Evolutionary conservation across 1,284 basidiomycete genomes (phyloP).

Genomic region (Papiliotrema fonsecae): DNA sequence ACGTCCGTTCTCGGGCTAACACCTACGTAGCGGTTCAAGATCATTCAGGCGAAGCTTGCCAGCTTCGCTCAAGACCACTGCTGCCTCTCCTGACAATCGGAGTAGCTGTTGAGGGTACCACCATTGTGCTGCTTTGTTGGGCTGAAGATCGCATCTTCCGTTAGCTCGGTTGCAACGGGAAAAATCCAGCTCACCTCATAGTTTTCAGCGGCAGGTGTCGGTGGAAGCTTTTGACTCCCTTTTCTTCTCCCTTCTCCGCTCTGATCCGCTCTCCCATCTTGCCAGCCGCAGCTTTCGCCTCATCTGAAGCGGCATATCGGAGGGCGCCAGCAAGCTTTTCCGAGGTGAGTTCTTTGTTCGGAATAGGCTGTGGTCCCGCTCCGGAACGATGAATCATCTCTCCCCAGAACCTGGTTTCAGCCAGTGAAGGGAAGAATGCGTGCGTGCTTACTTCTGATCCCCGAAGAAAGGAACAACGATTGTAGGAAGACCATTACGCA

Average conservation of each 20-base stretch:
- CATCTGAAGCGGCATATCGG: conserved; percentile 51
- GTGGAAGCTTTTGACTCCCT: conserved; percentile 58
- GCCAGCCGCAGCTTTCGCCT: conserved; percentile 53
- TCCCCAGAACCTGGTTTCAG: conserved; percentile 48
- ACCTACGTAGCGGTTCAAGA: conserved; percentile 54
- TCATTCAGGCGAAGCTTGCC: conserved; percentile 50
- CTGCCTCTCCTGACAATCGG: conserved; percentile 56
- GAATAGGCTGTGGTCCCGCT: conserved; percentile 60
- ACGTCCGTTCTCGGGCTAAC: not conserved
- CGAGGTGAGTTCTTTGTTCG: conserved; percentile 54
- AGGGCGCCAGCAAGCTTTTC: conserved; percentile 58
- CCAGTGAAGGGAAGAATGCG: not conserved
- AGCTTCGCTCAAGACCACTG: conserved; percentile 53
- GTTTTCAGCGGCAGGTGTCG: conserved; percentile 59
- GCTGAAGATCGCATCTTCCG: conserved; percentile 56
- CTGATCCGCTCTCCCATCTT: conserved; percentile 56
- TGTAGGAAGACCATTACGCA: conserved; percentile 61
- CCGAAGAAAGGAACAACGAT: conserved; percentile 67
- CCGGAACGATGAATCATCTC: conserved; percentile 61
- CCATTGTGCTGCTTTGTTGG: conserved; percentile 55
- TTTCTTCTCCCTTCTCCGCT: conserved; percentile 54
- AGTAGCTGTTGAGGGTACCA: conserved; percentile 56
- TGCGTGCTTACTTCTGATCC: conserved; percentile 53
- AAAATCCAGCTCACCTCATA: conserved; percentile 50
- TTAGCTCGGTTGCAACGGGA: not conserved